A percentile compares a stretch with the other conserved stretches of the same genome.
phyloP scores from a whole-genome alignment of 1,284 basidiomycete species.

The Taiwanofungus camphoratus region DNA sequence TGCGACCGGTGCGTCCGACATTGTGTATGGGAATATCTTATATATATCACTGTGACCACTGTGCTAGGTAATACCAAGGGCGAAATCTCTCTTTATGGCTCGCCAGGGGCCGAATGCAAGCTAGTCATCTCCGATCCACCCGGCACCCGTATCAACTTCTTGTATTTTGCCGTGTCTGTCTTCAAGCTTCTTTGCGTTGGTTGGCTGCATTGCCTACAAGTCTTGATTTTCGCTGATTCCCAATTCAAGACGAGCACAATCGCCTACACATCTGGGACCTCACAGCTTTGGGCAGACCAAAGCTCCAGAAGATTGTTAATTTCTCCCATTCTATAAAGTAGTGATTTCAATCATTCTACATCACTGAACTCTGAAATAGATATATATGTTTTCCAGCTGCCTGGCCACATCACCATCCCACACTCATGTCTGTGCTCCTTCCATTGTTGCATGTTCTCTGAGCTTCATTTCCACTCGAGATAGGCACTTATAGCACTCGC shows the following conservation, averaged over 20 bases:
- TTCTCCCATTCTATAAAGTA: constrained; percentile 47
- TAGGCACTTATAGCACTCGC: constrained; percentile 58
- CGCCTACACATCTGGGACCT: constrained; percentile 70
- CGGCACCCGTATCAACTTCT: constrained; percentile 44
- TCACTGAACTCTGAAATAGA: not conserved
- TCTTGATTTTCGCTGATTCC: not conserved
- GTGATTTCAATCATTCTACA: constrained; percentile 11
- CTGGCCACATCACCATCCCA: constrained; percentile 69
- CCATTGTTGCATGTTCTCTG: not conserved
- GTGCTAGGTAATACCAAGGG: constrained; percentile 55
- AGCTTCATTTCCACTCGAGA: constrained; percentile 2
- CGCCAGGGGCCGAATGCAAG: constrained; percentile 52
- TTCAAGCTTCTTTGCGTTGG: constrained; percentile 62
- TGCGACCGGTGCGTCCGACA: constrained; percentile 49
- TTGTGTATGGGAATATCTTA: not conserved
- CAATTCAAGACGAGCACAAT: constrained; percentile 52
- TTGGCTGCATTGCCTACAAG: constrained; percentile 26
- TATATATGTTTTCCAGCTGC: constrained; percentile 34
- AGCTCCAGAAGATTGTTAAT: constrained; percentile 44
- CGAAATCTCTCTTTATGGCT: constrained; percentile 57
- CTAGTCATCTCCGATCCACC: constrained; percentile 45
- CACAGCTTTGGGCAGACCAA: constrained; percentile 45
- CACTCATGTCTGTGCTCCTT: constrained; percentile 55
- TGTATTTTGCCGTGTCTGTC: constrained; percentile 56
- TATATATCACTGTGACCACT: not conserved